phyloP scores from a whole-genome alignment of 495 filamentous ascomycete species.

The Aspergillus nidulans region DNA sequence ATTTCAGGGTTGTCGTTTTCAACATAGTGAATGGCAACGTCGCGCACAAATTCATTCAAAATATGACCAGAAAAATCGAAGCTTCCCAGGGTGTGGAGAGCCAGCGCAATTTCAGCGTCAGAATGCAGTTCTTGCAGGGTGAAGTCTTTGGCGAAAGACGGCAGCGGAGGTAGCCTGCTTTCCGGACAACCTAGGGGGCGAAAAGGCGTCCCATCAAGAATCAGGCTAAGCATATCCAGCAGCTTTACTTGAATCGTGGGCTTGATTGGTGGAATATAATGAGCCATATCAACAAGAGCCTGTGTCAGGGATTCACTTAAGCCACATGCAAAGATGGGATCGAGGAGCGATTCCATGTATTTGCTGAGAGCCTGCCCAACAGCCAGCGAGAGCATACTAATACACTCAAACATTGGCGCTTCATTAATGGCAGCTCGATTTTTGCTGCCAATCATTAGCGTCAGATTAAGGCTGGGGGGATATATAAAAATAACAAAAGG shows the following conservation, averaged over 20 bases:
- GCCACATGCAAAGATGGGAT: constrained; percentile 95
- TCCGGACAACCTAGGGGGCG: constrained; percentile 85
- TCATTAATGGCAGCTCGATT: constrained; percentile 68
- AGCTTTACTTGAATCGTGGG: constrained; percentile 87
- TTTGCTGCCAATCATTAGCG: constrained; percentile 45
- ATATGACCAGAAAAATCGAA: constrained; percentile 96
- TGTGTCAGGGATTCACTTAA: constrained; percentile 89
- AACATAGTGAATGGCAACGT: constrained; percentile 96
- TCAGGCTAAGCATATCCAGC: constrained; percentile 89
- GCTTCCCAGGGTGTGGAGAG: constrained; percentile 86
- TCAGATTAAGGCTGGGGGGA: background rate
- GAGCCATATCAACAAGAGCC: constrained; percentile 94
- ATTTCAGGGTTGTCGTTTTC: constrained; percentile 93
- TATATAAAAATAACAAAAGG: no score
- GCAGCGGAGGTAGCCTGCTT: constrained; percentile 58
- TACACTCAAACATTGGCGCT: constrained; percentile 94
- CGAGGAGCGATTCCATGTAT: constrained; percentile 92
- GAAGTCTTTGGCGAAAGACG: constrained; percentile 81
- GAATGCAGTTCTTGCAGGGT: constrained; percentile 62
- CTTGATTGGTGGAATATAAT: constrained; percentile 95
- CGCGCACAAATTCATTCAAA: constrained; percentile 95
- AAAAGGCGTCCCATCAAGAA: constrained; percentile 87
- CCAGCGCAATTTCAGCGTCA: constrained; percentile 86
- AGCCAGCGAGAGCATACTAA: constrained; percentile 91
- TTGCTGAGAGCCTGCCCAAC: constrained; percentile 96